Evolutionary conservation across 495 filamentous ascomycete species (phyloP).

Genomic region (Durotheca rogersii): DNA sequence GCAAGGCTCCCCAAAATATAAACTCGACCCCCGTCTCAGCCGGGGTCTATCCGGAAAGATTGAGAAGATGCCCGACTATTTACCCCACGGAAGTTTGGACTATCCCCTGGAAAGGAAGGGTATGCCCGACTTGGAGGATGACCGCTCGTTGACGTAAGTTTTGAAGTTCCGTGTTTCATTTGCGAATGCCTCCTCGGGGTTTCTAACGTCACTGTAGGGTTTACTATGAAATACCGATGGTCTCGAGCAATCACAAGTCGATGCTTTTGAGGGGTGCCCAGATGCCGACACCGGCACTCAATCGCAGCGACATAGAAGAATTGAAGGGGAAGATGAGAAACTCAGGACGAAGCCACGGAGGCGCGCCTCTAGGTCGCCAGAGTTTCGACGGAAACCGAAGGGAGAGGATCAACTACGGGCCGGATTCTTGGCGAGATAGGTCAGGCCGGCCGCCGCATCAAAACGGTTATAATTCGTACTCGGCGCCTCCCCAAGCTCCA

Average conservation of each 20-base stretch:
- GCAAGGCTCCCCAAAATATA: conserved; percentile 62
- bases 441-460: conserved; percentile 22
- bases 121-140: conserved; percentile 77
- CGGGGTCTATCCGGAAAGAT: conserved; percentile 78
- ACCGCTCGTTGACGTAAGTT: conserved; percentile 76
- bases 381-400: conserved; percentile 36
- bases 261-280: conserved; percentile 87
- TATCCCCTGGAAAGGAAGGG: conserved; percentile 63
- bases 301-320: conserved; percentile 68
- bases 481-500: conserved; percentile 29
- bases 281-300: conserved; percentile 66
- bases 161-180: too few species aligned
- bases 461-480: conserved; percentile 35
- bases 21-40: conserved; percentile 69
- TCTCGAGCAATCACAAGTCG: conserved; percentile 77
- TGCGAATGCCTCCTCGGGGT: conserved; percentile 37
- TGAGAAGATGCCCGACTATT: conserved; percentile 74
- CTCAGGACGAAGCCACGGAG: conserved; percentile 56
- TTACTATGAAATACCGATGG: conserved; percentile 76
- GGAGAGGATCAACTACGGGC: conserved; percentile 45
- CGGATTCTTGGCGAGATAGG: conserved; percentile 34
- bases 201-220: conserved; percentile 57
- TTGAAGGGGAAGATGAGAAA: conserved; percentile 60
- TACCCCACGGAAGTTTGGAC: conserved; percentile 64
- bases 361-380: conserved; percentile 42